Evolutionary conservation across 306 rosid genomes (phyloP).

Genomic region (Alnus rubra): DNA sequence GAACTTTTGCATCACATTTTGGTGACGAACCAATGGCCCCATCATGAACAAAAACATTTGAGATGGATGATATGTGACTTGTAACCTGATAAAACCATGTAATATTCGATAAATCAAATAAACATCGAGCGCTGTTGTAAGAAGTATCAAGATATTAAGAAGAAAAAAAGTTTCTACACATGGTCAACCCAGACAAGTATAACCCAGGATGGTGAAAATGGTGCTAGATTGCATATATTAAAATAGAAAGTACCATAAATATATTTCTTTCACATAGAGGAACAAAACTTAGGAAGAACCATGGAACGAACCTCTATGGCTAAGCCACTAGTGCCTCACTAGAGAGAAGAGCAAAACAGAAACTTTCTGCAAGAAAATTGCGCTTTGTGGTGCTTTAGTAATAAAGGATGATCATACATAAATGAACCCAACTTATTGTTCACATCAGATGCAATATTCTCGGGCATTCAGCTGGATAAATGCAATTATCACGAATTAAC

Average conservation of each 20-base stretch:
- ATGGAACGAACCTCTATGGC: background rate
- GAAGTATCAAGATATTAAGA: background rate
- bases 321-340: too few relatives aligned
- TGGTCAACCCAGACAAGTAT: background rate
- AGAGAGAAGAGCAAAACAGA: too few relatives aligned
- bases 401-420: too few relatives aligned
- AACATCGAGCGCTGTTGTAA: background rate
- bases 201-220: background rate
- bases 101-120: background rate
- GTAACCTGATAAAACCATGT: slow-evolving; percentile 35
- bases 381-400: too few relatives aligned
- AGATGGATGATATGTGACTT: slow-evolving; percentile 43
- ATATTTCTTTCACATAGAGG: background rate
- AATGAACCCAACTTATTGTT: too few relatives aligned
- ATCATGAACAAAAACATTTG: slow-evolving; percentile 52
- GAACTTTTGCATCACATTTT: slow-evolving; percentile 42
- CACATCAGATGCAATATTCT: too few relatives aligned
- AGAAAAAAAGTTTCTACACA: background rate
- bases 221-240: background rate
- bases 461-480: too few relatives aligned
- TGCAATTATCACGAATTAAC: too few relatives aligned
- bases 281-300: background rate
- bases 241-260: background rate
- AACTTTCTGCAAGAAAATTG: too few relatives aligned
- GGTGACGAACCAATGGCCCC: slow-evolving; percentile 47